phyloP scores from a whole-genome alignment of 2,329 filamentous ascomycete genomes.

The Colletotrichum magnum region DNA sequence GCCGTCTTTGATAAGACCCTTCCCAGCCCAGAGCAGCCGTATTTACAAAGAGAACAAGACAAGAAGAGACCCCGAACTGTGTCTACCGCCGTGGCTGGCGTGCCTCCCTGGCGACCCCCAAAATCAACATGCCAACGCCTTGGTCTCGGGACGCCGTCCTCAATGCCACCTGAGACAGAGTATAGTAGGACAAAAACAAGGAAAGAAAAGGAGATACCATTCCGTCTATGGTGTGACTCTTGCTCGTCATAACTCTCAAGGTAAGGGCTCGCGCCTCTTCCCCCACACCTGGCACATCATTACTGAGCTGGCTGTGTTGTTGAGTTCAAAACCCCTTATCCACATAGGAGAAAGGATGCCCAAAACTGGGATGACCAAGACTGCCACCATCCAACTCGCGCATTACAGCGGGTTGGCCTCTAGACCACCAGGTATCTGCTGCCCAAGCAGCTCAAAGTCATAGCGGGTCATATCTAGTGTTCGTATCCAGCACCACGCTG shows the following conservation, averaged over 20 bases:
- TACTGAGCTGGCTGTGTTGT: constrained; percentile 15
- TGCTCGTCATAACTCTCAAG: constrained; percentile 29
- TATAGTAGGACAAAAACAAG: constrained; percentile 29
- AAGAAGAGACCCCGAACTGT: background rate
- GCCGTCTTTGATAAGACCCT: constrained; percentile 8
- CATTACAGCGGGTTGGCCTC: background rate
- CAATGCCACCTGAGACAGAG: constrained; percentile 30
- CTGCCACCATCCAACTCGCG: constrained; percentile 3
- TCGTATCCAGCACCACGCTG: constrained; percentile 63
- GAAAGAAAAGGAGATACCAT: constrained; percentile 24
- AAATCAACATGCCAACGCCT: constrained; percentile 34
- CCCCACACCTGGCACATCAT: constrained; percentile 15
- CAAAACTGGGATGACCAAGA: background rate
- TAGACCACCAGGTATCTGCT: constrained; percentile 22
- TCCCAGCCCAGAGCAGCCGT: constrained; percentile 11
- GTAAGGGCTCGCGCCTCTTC: constrained; percentile 4
- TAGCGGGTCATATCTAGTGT: constrained; percentile 43
- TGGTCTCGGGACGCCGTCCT: constrained; percentile 37
- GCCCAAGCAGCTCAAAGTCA: constrained; percentile 24
- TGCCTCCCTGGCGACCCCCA: constrained; percentile 16
- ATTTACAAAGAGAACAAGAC: constrained; percentile 27
- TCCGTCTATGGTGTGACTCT: constrained; percentile 28
- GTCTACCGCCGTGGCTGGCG: constrained; percentile 6
- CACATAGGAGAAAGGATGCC: background rate
- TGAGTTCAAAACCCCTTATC: background rate